Conservation (phyloP, 176 grass and related monocot genomes). For the Lolium rigidum region DNA sequence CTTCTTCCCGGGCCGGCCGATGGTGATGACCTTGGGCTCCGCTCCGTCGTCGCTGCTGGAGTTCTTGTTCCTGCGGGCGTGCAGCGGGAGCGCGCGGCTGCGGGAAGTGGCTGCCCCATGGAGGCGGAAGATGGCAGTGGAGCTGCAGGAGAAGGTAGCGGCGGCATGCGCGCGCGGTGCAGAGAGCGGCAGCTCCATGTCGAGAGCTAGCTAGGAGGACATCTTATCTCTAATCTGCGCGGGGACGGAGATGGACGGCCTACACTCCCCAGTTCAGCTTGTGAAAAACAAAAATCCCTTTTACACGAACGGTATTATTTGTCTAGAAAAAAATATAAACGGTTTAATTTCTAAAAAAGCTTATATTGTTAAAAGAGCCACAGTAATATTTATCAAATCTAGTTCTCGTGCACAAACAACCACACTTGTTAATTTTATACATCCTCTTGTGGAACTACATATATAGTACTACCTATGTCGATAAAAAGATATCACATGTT, state of each 20-base stretch:
- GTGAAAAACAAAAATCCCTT: no score
- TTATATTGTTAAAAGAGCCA: no score
- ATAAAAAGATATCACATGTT: no score
- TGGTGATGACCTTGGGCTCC: slow-evolving; percentile 50
- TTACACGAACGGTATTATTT: no score
- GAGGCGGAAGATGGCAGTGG: not conserved
- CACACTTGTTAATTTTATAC: no score
- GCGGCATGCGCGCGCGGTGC: slow-evolving; percentile 20
- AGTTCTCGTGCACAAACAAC: no score
- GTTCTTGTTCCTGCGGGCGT: slow-evolving; percentile 44
- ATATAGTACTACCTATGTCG: no score
- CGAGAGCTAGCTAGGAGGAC: slow-evolving; percentile 16
- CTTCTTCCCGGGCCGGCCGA: slow-evolving; percentile 47
- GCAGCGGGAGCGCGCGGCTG: slow-evolving; percentile 11
- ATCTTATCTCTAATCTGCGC: slow-evolving; percentile 47
- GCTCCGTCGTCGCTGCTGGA: slow-evolving; percentile 2
- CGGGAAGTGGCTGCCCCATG: not conserved
- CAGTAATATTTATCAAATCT: no score
- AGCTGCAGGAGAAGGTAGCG: slow-evolving; percentile 20
- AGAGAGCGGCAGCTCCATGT: slow-evolving; percentile 56
- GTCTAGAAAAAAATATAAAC: no score
- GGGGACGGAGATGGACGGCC: not conserved
- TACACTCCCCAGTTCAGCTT: not conserved
- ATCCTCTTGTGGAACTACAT: no score
- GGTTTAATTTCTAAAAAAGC: no score